A percentile compares a stretch with the other conserved stretches of the same genome.
phyloP scores from a whole-genome alignment of 2,329 filamentous ascomycete species.

The Huntiella moniliformis region DNA sequence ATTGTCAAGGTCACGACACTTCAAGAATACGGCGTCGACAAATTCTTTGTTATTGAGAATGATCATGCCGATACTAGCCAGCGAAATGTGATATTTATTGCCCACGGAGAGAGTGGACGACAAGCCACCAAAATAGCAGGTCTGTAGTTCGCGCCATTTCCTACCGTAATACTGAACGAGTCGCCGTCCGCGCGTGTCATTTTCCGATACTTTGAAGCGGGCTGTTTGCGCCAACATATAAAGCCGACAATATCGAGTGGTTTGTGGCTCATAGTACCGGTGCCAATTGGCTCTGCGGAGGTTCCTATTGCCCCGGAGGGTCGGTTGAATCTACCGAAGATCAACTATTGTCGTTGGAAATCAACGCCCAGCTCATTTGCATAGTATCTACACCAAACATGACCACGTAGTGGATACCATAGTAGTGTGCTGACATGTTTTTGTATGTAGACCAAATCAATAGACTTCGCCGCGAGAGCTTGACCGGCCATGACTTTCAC shows the following conservation, averaged over 20 bases:
- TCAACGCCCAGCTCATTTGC: constrained; percentile 1
- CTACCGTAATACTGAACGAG: no score
- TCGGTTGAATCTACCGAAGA: not conserved
- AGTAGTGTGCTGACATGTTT: constrained; percentile 4
- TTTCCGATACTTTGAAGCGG: not conserved
- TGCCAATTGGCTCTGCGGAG: constrained; percentile 1
- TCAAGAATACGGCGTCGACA: constrained; percentile 94
- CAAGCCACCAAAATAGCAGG: constrained; percentile 76
- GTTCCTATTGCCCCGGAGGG: not conserved
- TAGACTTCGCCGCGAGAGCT: constrained; percentile 68
- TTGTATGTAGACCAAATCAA: constrained; percentile 61
- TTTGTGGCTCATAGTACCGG: not conserved
- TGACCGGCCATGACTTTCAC: constrained; percentile 86
- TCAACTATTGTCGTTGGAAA: not conserved
- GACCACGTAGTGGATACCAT: constrained; percentile 3
- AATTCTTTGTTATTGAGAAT: constrained; percentile 93
- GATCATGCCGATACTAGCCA: constrained; percentile 87
- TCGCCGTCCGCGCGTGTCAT: no score
- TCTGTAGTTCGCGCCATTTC: constrained; percentile 27
- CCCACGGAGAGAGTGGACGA: constrained; percentile 70
- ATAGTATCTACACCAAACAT: not conserved
- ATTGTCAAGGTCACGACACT: constrained; percentile 90
- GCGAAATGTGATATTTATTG: constrained; percentile 86
- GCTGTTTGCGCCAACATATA: not conserved
- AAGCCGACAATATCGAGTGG: not conserved